These are phyloP conservation scores for Yueomyces sinensis DNA, from an alignment of 805 yeast genomes.

Conservation along the genomic window DNA sequence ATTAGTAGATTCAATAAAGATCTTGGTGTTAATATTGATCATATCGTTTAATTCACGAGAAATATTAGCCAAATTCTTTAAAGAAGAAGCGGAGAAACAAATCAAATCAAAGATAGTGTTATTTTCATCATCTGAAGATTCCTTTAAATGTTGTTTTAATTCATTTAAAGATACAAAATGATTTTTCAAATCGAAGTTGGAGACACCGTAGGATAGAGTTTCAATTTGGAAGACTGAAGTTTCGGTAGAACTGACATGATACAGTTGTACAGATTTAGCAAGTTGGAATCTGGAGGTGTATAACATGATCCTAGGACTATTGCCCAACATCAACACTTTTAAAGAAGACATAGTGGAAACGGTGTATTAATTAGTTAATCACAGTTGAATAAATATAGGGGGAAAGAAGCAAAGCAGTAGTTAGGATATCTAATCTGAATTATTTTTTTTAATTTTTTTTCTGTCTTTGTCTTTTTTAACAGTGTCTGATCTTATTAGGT, in stretches of 20 bases:
- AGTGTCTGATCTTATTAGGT: too few relatives aligned
- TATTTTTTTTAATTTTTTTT: too few relatives aligned
- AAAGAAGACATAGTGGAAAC: conserved; percentile 13
- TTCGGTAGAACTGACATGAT: conserved; percentile 18
- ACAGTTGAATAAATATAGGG: too few relatives aligned
- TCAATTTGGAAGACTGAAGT: conserved; percentile 13
- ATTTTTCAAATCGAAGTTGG: conserved; percentile 12
- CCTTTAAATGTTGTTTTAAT: conserved; percentile 3
- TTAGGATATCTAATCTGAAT: too few relatives aligned
- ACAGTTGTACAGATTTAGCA: conserved; percentile 24
- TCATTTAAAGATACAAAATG: conserved; percentile 16
- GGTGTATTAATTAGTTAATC: too few relatives aligned
- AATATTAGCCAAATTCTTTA: conserved; percentile 37
- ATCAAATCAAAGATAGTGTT: conserved; percentile 29
- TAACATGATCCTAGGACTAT: conserved; percentile 19
- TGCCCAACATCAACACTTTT: conserved; percentile 19
- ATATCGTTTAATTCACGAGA: conserved; percentile 27
- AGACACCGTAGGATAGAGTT: conserved; percentile 17
- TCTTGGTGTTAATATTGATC: conserved; percentile 32
- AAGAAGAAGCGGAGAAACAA: conserved; percentile 33
- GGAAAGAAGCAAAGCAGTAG: too few relatives aligned
- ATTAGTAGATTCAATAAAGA: conserved; percentile 58
- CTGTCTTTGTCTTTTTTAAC: too few relatives aligned
- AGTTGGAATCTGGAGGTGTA: conserved; percentile 23
- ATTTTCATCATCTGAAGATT: not conserved